These are phyloP conservation scores for Phytophthora pluvialis DNA, from an alignment of 352 stramenopile species.

Conservation along the genomic window DNA sequence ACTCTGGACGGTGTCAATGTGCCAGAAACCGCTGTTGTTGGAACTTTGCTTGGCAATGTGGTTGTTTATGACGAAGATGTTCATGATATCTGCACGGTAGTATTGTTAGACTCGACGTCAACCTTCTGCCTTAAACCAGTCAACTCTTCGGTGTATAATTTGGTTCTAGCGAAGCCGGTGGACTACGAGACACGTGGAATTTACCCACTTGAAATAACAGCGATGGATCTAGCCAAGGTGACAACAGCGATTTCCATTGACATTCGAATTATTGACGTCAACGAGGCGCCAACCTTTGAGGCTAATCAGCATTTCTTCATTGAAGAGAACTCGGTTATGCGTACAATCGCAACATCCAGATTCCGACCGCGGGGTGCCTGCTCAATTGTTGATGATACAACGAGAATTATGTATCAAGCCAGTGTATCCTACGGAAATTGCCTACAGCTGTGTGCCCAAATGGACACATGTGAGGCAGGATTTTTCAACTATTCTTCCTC, in stretches of 20 bases:
- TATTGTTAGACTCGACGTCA: conserved; percentile 7
- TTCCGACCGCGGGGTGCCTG: conserved; percentile 32
- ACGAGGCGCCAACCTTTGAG: conserved; percentile 51
- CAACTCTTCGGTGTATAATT: conserved; percentile 15
- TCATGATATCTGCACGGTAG: conserved; percentile 15
- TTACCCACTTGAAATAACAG: conserved; percentile 13
- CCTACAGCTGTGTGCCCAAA: conserved; percentile 14
- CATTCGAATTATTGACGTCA: conserved; percentile 44
- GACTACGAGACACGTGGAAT: conserved; percentile 35
- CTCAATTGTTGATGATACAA: background rate
- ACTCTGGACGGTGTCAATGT: conserved; percentile 5
- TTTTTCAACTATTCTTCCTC: conserved; percentile 28
- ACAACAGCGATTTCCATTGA: conserved; percentile 9
- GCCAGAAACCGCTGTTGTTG: conserved; percentile 20
- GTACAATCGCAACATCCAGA: conserved; percentile 23
- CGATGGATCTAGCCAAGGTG: conserved; percentile 9
- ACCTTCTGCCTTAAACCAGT: conserved; percentile 14
- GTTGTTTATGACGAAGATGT: conserved; percentile 31
- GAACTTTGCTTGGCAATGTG: conserved; percentile 21
- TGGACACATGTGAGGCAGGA: conserved; percentile 13
- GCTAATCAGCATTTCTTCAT: conserved; percentile 48
- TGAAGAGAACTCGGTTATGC: conserved; percentile 31
- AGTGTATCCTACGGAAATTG: conserved; percentile 30
- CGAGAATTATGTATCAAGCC: background rate
- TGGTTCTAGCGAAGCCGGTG: conserved; percentile 21